Conservation (phyloP, 2,329 filamentous ascomycete species). For the Aspergillus vadensis region DNA sequence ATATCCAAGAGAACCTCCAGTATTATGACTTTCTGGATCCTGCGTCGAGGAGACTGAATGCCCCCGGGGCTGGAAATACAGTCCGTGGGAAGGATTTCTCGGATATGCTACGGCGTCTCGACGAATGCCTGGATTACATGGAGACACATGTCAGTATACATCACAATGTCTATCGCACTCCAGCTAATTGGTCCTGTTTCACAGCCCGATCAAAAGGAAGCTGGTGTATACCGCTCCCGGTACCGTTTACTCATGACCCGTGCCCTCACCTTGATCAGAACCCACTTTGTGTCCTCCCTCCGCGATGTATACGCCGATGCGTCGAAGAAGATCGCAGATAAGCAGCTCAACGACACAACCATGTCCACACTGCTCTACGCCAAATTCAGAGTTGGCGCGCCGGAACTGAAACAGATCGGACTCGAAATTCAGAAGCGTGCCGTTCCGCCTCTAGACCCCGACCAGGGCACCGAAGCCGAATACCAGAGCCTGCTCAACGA, state of each 20-base stretch:
- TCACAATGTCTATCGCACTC: not conserved
- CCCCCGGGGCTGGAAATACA: conserved; percentile 81
- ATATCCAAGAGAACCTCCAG: conserved; percentile 84
- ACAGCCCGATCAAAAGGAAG: conserved; percentile 80
- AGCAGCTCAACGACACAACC: conserved; percentile 70
- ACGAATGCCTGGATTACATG: conserved; percentile 93
- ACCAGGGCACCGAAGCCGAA: conserved; percentile 61
- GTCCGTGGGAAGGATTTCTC: conserved; percentile 83
- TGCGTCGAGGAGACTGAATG: conserved; percentile 85
- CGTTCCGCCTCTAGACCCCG: conserved; percentile 60
- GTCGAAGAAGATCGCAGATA: conserved; percentile 63
- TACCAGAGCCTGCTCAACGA: conserved; percentile 68
- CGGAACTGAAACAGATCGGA: conserved; percentile 66
- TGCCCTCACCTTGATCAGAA: conserved; percentile 66
- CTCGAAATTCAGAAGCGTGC: conserved; percentile 69
- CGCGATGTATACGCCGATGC: conserved; percentile 65
- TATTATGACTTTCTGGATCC: conserved; percentile 94
- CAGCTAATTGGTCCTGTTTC: conserved; percentile 4
- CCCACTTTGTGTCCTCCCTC: conserved; percentile 65
- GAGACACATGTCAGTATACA: conserved; percentile 67
- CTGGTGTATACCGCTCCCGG: conserved; percentile 81
- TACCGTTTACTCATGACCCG: conserved; percentile 79
- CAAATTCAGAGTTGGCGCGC: conserved; percentile 68
- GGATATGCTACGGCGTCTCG: conserved; percentile 83
- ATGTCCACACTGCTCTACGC: conserved; percentile 71